Percentiles rank a stretch among this genome's conserved stretches.
These are phyloP conservation scores for Pistacia atlantica DNA, from an alignment of 345 rosid species.

Conservation along the genomic window DNA sequence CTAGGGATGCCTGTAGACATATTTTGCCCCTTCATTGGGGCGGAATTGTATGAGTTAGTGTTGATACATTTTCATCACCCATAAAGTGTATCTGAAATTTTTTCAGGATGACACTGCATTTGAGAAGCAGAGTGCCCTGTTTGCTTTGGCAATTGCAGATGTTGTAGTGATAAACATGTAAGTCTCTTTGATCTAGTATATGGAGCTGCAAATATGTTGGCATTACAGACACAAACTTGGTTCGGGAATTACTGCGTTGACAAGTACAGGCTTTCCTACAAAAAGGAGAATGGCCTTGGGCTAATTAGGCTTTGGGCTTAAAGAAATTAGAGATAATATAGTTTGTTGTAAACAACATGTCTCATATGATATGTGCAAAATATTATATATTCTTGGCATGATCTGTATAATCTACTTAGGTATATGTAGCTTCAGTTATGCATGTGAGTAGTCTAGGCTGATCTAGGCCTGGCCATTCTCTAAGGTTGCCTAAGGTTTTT, in stretches of 20 bases:
- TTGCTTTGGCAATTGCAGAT: slow-evolving; percentile 76
- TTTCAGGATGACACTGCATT: slow-evolving; percentile 82
- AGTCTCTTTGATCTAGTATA: slow-evolving; percentile 26
- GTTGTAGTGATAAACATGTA: slow-evolving; percentile 75
- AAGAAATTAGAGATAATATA: background rate
- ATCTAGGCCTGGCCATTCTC: too few relatives aligned
- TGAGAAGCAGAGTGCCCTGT: slow-evolving; percentile 77
- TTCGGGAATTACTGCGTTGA: background rate
- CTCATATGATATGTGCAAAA: too few relatives aligned
- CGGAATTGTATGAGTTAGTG: too few relatives aligned
- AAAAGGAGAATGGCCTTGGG: background rate
- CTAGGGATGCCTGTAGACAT: too few relatives aligned
- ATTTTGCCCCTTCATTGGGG: too few relatives aligned
- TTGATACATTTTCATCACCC: background rate
- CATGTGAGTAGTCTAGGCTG: too few relatives aligned
- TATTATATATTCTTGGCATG: too few relatives aligned
- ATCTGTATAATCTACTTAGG: too few relatives aligned
- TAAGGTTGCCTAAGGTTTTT: too few relatives aligned
- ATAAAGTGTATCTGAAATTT: background rate
- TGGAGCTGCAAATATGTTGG: background rate
- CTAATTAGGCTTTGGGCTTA: background rate
- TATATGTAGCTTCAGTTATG: too few relatives aligned
- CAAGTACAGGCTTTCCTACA: background rate
- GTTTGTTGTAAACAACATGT: too few relatives aligned
- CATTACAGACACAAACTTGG: background rate